Percentiles rank a stretch among this genome's conserved stretches.
phyloP scores from a whole-genome alignment of 1,284 basidiomycete genomes.

The Cutaneotrichosporon sp. region DNA sequence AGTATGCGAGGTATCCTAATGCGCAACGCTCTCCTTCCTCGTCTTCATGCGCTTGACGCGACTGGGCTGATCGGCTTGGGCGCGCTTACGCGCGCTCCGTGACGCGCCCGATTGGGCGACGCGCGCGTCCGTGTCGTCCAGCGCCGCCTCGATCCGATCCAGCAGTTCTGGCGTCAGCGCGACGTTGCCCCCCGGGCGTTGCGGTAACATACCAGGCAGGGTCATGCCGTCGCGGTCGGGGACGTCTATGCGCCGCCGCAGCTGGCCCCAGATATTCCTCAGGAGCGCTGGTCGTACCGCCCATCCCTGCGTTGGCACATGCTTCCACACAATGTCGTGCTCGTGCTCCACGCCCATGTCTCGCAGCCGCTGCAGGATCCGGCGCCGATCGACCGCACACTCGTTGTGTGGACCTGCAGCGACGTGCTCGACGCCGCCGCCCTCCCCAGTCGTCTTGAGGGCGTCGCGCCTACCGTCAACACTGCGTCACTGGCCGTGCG shows the following conservation, averaged over 20 bases:
- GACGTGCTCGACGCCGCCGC: background rate
- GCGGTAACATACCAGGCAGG: conserved; percentile 3
- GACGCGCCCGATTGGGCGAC: background rate
- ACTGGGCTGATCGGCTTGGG: background rate
- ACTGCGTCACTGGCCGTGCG: background rate
- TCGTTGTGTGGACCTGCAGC: background rate
- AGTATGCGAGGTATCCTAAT: no score
- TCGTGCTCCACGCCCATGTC: conserved; percentile 12
- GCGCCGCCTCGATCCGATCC: conserved; percentile 6
- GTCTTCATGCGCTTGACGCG: conserved; percentile 3
- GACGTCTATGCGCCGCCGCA: conserved; percentile 1
- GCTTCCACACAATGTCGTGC: conserved; percentile 9
- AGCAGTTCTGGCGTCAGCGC: conserved; percentile 8
- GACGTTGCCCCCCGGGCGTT: no score
- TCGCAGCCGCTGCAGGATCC: conserved; percentile 11
- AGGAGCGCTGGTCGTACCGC: conserved; percentile 10
- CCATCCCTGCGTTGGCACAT: conserved; percentile 9
- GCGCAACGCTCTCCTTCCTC: background rate
- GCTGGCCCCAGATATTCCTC: conserved; percentile 8
- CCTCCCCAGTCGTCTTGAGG: background rate
- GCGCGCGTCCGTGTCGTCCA: conserved; percentile 1
- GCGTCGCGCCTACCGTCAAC: conserved; percentile 4
- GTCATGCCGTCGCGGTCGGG: conserved; percentile 3
- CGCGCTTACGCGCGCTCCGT: background rate
- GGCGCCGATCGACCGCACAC: conserved; percentile 5